Percentiles rank a stretch among this genome's conserved stretches.
These are phyloP conservation scores for Suillus alpinus DNA, from an alignment of 768 basidiomycete species.

Conservation along the genomic window DNA sequence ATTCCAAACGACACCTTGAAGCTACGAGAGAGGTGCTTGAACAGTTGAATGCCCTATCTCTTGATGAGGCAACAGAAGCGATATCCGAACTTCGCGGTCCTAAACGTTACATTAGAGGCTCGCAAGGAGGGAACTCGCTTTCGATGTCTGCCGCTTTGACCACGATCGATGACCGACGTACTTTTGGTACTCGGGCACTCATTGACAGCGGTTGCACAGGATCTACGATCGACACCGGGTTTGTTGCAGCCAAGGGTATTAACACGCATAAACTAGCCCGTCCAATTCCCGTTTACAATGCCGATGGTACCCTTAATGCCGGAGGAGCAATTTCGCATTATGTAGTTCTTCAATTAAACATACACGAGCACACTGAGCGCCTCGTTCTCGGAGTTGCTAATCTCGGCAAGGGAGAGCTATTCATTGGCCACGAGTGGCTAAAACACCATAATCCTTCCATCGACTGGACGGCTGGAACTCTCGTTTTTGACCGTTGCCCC, in stretches of 20 bases:
- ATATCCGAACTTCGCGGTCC: slow-evolving; percentile 7
- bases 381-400: neutral
- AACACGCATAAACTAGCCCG: slow-evolving; percentile 5
- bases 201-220: slow-evolving; percentile 23
- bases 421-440: slow-evolving; percentile 8
- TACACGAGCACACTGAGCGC: neutral
- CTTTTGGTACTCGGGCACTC: neutral
- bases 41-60: neutral
- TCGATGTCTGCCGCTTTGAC: neutral
- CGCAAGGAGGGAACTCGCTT: slow-evolving; percentile 5
- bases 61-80: neutral
- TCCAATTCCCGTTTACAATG: slow-evolving; percentile 19
- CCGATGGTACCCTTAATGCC: slow-evolving; percentile 12
- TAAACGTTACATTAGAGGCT: slow-evolving; percentile 3
- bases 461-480: neutral
- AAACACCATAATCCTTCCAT: neutral
- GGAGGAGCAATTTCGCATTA: slow-evolving; percentile 12
- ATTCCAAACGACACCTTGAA: neutral
- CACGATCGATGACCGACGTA: slow-evolving; percentile 1
- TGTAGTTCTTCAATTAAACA: neutral
- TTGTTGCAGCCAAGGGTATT: slow-evolving; percentile 7
- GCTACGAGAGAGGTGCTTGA: too few relatives aligned
- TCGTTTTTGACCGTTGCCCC: slow-evolving; percentile 2
- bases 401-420: slow-evolving; percentile 5
- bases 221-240: slow-evolving; percentile 16